A percentile compares a stretch with the other conserved stretches of the same genome.
These are phyloP conservation scores for Aspergillus tamarii DNA, from an alignment of 2,329 filamentous ascomycete species.

Conservation along the genomic window DNA sequence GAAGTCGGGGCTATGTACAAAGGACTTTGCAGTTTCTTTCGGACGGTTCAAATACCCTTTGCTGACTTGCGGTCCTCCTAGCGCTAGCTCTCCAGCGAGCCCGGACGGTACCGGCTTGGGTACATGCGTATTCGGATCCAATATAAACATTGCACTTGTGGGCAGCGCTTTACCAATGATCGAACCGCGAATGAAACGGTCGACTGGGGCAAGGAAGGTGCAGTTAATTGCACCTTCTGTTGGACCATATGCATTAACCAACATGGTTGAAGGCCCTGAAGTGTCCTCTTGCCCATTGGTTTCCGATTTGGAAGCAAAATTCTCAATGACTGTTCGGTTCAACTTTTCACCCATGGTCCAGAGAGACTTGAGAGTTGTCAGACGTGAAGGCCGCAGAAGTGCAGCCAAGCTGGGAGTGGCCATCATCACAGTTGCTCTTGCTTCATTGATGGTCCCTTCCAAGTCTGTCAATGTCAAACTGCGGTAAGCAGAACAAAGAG, in stretches of 20 bases:
- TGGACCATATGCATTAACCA: conserved; percentile 41
- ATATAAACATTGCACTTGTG: conserved; percentile 39
- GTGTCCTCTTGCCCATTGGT: background rate
- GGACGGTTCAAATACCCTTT: conserved; percentile 33
- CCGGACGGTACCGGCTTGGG: conserved; percentile 45
- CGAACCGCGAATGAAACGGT: conserved; percentile 32
- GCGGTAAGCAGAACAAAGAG: conserved; percentile 39
- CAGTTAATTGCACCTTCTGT: conserved; percentile 38
- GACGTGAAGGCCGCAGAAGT: conserved; percentile 32
- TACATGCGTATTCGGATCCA: conserved; percentile 27
- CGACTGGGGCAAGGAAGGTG: conserved; percentile 27
- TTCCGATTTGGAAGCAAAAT: conserved; percentile 26
- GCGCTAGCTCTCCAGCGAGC: conserved; percentile 48
- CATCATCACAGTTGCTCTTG: conserved; percentile 42
- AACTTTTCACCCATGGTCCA: conserved; percentile 42
- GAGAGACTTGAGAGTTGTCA: conserved; percentile 32
- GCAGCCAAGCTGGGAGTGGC: conserved; percentile 44
- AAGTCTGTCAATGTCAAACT: conserved; percentile 33
- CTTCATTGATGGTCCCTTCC: conserved; percentile 31
- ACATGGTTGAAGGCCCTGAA: conserved; percentile 14
- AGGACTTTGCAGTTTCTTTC: conserved; percentile 28
- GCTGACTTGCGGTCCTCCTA: conserved; percentile 41
- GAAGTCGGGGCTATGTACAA: conserved; percentile 28
- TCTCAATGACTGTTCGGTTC: conserved; percentile 36
- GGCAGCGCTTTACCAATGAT: conserved; percentile 41